phyloP scores from a whole-genome alignment of 148 eudicot species.

The Chenopodium berlandieri region DNA sequence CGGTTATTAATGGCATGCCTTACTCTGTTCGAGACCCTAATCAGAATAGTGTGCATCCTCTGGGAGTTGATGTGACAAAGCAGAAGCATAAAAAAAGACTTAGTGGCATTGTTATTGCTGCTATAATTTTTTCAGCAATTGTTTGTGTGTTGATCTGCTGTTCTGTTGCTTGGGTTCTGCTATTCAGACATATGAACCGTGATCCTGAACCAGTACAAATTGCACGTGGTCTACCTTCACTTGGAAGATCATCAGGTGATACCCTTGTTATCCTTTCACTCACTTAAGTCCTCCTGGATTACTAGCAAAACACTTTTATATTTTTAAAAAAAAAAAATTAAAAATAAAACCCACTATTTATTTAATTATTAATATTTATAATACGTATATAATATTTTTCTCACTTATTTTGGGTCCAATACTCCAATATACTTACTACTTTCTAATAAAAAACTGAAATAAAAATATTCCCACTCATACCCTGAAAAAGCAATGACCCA shows the following conservation, averaged over 20 bases:
- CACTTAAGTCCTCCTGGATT: too few relatives aligned
- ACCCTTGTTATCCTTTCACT: constrained; percentile 4
- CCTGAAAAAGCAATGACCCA: too few relatives aligned
- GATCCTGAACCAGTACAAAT: constrained; percentile 29
- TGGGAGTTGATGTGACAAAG: constrained; percentile 63
- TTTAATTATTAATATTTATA: too few relatives aligned
- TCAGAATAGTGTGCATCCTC: constrained; percentile 58
- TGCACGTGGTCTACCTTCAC: constrained; percentile 50
- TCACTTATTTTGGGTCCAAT: too few relatives aligned
- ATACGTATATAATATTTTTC: too few relatives aligned
- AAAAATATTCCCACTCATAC: too few relatives aligned
- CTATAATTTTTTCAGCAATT: constrained; percentile 59
- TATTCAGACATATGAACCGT: constrained; percentile 35
- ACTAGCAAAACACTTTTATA: too few relatives aligned
- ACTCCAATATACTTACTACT: too few relatives aligned
- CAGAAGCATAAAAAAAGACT: constrained; percentile 40
- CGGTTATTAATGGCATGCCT: constrained; percentile 45
- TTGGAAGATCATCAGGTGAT: constrained; percentile 77
- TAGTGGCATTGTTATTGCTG: constrained; percentile 55
- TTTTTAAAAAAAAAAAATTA: too few relatives aligned
- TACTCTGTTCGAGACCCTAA: constrained; percentile 50
- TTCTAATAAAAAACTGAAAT: too few relatives aligned
- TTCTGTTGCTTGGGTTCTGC: constrained; percentile 38
- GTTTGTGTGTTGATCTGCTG: constrained; percentile 50
- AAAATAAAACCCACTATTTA: too few relatives aligned